Conservation (phyloP, 768 basidiomycete genomes). For the Tylopilus sp. region DNA sequence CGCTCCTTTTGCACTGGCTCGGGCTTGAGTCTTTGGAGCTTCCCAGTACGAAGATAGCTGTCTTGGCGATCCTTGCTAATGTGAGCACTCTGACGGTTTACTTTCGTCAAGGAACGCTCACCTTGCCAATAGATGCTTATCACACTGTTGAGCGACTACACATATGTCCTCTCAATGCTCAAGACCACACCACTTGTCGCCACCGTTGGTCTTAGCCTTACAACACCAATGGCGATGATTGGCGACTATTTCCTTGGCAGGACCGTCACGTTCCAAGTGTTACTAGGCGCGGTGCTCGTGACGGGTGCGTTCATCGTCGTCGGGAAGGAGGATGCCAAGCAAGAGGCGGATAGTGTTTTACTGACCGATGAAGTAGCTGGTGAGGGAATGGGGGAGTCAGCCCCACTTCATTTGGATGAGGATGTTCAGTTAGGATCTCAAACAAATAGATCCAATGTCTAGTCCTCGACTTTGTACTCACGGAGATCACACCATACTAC, state of each 20-base stretch:
- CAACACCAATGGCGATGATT: slow-evolving; percentile 86
- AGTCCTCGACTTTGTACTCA: neutral
- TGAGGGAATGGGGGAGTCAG: slow-evolving; percentile 2
- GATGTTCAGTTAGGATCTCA: slow-evolving; percentile 8
- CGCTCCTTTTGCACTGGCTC: slow-evolving; percentile 67
- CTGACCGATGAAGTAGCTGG: slow-evolving; percentile 1
- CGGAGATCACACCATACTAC: no score
- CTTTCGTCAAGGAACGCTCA: neutral
- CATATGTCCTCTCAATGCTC: slow-evolving; percentile 89
- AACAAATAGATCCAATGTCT: neutral
- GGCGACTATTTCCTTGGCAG: slow-evolving; percentile 72
- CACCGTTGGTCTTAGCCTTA: slow-evolving; percentile 88
- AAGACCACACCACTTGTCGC: slow-evolving; percentile 95
- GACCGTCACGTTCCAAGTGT: slow-evolving; percentile 53
- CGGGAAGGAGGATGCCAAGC: slow-evolving; percentile 52
- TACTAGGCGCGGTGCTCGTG: slow-evolving; percentile 75
- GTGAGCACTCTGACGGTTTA: slow-evolving; percentile 34
- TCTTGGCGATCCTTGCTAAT: slow-evolving; percentile 52
- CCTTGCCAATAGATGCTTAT: slow-evolving; percentile 63
- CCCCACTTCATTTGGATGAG: slow-evolving; percentile 6
- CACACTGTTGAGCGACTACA: slow-evolving; percentile 78
- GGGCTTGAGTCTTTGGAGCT: slow-evolving; percentile 73
- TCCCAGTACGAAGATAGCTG: slow-evolving; percentile 50
- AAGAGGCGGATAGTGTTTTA: slow-evolving; percentile 31
- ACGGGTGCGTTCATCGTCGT: slow-evolving; percentile 73